Percentiles rank a stretch among this genome's conserved stretches.
Evolutionary conservation across 108 stramenopile species (phyloP).

Genomic region (Chaetoceros muelleri): DNA sequence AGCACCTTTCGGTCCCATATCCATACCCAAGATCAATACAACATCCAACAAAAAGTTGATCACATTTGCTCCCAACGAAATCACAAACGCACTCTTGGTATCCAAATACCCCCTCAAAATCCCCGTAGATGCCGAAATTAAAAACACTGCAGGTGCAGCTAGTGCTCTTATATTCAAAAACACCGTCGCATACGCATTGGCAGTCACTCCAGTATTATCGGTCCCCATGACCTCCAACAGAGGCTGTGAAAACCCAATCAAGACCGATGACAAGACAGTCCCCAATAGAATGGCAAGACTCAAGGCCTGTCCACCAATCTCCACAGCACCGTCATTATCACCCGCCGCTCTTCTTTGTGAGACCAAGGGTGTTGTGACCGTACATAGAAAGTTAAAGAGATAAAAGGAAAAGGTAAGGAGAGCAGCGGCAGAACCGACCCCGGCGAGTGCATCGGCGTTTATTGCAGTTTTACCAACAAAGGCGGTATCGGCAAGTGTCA

Average conservation of each 20-base stretch:
- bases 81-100: constrained; percentile 61
- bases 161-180: constrained; percentile 57
- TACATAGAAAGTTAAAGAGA: constrained; percentile 73
- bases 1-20: constrained; percentile 67
- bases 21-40: constrained; percentile 35
- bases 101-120: constrained; percentile 79
- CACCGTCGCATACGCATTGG: constrained; percentile 47
- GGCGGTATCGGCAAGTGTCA: constrained; percentile 78
- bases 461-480: constrained; percentile 64
- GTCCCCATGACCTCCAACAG: constrained; percentile 69
- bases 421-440: constrained; percentile 70
- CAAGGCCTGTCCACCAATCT: constrained; percentile 73
- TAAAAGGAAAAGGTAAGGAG: constrained; percentile 74
- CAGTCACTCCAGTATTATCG: constrained; percentile 35
- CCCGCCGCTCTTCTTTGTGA: constrained; percentile 35
- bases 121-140: constrained; percentile 69
- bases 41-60: constrained; percentile 67
- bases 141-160: constrained; percentile 71
- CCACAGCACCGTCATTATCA: constrained; percentile 38
- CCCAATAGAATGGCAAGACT: constrained; percentile 54
- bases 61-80: constrained; percentile 55
- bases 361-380: constrained; percentile 75
- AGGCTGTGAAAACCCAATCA: constrained; percentile 32
- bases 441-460: constrained; percentile 50
- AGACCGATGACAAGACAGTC: constrained; percentile 13